Conservation (phyloP, 2,329 filamentous ascomycete genomes). For the Scytalidium lignicola region DNA sequence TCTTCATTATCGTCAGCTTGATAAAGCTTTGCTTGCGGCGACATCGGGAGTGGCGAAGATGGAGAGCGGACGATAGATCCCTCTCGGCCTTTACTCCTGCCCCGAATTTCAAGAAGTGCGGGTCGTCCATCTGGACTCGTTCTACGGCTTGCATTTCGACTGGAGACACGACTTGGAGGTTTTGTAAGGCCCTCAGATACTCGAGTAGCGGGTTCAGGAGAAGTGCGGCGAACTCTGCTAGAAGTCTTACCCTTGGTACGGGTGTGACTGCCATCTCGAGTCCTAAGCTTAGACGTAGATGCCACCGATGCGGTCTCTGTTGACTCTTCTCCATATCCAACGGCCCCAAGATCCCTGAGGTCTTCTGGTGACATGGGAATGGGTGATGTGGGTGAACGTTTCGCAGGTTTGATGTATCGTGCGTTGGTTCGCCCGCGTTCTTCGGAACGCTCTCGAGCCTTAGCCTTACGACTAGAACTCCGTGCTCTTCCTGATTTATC, state of each 20-base stretch:
- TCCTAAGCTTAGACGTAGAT: conserved; percentile 11
- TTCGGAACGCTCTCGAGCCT: conserved; percentile 57
- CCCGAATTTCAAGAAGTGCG: conserved; percentile 45
- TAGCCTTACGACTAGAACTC: conserved; percentile 43
- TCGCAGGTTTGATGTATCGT: conserved; percentile 68
- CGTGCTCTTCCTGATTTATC: conserved; percentile 35
- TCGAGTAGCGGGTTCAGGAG: conserved; percentile 18
- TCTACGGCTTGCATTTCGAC: conserved; percentile 34
- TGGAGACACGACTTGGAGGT: conserved; percentile 27
- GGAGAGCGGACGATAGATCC: conserved; percentile 64
- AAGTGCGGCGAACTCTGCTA: conserved; percentile 24
- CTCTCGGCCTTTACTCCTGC: conserved; percentile 57
- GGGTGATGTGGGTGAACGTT: conserved; percentile 86
- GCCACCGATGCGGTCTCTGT: conserved; percentile 20
- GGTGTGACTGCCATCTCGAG: conserved; percentile 18
- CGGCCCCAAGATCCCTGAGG: conserved; percentile 52
- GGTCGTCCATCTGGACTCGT: conserved; percentile 30
- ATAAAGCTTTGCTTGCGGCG: conserved; percentile 48
- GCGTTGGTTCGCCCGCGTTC: conserved; percentile 63
- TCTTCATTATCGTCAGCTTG: conserved; percentile 57
- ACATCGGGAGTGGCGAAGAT: conserved; percentile 74
- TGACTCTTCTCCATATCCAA: conserved; percentile 26
- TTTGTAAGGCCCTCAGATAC: conserved; percentile 14
- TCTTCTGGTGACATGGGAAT: conserved; percentile 94
- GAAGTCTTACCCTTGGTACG: conserved; percentile 30